Evolutionary conservation across 2,329 filamentous ascomycete species (phyloP), one percentile per base, ranked within the genome.

Genomic region (Alternaria tenuissima): DNA sequence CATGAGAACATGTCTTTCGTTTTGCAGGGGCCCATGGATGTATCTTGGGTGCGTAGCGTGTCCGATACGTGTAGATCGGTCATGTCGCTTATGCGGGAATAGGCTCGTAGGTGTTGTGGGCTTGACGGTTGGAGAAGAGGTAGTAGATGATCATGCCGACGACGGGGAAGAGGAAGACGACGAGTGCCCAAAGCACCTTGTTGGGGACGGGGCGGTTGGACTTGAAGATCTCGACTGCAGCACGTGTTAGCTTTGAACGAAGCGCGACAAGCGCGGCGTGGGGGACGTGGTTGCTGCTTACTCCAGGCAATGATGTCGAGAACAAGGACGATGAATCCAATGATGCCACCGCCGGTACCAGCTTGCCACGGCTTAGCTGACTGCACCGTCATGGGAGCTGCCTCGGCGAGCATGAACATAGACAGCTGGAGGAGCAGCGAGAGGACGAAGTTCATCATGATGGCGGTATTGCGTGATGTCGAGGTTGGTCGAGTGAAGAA

Each of bases 131-230:
- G 47, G 87, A 88, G 79, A 89, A 89, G 53, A 90, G 77, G 73
- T 82, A 89, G 79, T 89, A 90, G 76, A 89, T 78, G 69, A 88
- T 76, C 75, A 88, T 81, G 60, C 88, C 88, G 65, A 86, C 73
- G 49, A 90, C 79, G 4, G 88, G 88, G 79, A 89, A 89, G 63
- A 89, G 76, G 80, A 89, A 89, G 69, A 89, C 86, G 43, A 88
- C 79, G 1, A 89, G 79, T 49, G 82, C 85, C 88, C 88, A 90
- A 30, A 89, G 78, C 3, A 89, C 74, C 80, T 90, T 90, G 76
- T 84, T 80, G 20, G 79, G 74, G 20, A 83, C 78, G 5, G 87
- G 82, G 60, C 87, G 87, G 76, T 85, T 88, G 41, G 87, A 89
- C 76, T 89, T 86, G 58, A 89, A 78, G 65, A 89, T 84, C 78